Percentiles rank a stretch among this genome's conserved stretches.
Evolutionary conservation across 139 green algal species (phyloP).

Genomic region (Raphidocelis subcapitata): DNA sequence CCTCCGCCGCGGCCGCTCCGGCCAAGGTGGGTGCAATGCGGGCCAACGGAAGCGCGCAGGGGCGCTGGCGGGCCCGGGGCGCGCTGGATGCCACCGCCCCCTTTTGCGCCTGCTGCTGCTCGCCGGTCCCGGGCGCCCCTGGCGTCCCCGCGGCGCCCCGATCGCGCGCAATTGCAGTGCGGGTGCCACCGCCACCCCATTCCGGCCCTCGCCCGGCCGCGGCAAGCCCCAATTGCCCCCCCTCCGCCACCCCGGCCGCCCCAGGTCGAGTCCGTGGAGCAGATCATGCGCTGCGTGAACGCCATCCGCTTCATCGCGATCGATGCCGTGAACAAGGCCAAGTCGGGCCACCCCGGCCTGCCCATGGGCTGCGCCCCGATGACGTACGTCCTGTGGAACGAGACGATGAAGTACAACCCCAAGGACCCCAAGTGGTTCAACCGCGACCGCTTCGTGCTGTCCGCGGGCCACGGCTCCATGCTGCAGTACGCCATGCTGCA

Average conservation of each 20-base stretch:
- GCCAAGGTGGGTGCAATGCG: slow-evolving; percentile 1
- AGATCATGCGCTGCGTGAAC: slow-evolving; percentile 49
- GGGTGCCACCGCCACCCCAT: background rate
- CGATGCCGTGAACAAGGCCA: slow-evolving; percentile 76
- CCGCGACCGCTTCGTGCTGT: slow-evolving; percentile 98
- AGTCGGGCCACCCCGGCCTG: slow-evolving; percentile 90
- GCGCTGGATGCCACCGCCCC: background rate
- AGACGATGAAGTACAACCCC: slow-evolving; percentile 95
- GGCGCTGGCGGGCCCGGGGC: background rate
- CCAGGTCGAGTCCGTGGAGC: background rate
- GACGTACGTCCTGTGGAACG: slow-evolving; percentile 95
- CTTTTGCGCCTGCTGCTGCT: background rate
- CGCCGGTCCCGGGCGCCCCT: background rate
- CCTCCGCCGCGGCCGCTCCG: slow-evolving; percentile 10
- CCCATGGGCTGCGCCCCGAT: slow-evolving; percentile 96
- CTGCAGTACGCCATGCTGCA: slow-evolving; percentile 98
- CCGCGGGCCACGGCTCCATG: slow-evolving; percentile 98
- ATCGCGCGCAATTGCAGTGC: background rate
- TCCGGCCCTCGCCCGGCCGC: background rate
- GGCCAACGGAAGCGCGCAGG: background rate
- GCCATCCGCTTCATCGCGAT: slow-evolving; percentile 90
- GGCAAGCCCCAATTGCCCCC: too few relatives aligned
- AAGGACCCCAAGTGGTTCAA: slow-evolving; percentile 95
- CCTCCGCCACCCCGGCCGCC: too few relatives aligned
- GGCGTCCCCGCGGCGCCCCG: slow-evolving; percentile 4